A percentile compares a stretch with the other conserved stretches of the same genome.
Evolutionary conservation across 352 stramenopile genomes (phyloP).

Genomic region (Pythium folliculosum): DNA sequence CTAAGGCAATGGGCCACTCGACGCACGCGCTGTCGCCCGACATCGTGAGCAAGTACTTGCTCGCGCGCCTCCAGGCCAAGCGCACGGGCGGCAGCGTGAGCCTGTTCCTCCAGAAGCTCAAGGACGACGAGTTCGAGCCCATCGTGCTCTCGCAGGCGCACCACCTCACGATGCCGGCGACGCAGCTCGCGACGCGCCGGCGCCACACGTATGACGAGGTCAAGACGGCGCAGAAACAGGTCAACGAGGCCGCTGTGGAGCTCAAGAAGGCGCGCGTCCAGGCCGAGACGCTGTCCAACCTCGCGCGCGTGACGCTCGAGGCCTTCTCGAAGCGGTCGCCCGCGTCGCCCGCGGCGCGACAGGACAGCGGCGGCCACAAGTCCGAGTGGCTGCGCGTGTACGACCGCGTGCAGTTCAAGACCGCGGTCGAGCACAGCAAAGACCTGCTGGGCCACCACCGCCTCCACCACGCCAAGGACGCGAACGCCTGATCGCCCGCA

Average conservation of each 20-base stretch:
- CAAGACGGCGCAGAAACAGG: slow-evolving; percentile 71
- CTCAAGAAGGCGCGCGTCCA: slow-evolving; percentile 75
- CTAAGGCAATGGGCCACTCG: slow-evolving; percentile 4
- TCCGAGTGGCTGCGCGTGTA: slow-evolving; percentile 67
- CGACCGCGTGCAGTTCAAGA: slow-evolving; percentile 66
- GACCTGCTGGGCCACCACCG: slow-evolving; percentile 33
- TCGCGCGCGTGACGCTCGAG: slow-evolving; percentile 71
- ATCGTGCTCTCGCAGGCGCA: slow-evolving; percentile 35
- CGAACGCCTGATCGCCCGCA: not conserved
- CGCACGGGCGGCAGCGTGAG: slow-evolving; percentile 43
- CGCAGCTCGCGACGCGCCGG: slow-evolving; percentile 58
- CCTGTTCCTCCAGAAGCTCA: slow-evolving; percentile 71
- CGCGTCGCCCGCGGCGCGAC: not conserved
- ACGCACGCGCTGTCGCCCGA: slow-evolving; percentile 33
- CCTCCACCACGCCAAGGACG: not conserved
- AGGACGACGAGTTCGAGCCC: slow-evolving; percentile 65
- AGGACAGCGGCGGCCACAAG: slow-evolving; percentile 16
- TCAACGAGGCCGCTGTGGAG: slow-evolving; percentile 61
- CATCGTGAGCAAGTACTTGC: slow-evolving; percentile 65
- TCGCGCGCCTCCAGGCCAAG: slow-evolving; percentile 67
- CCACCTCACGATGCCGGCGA: slow-evolving; percentile 31
- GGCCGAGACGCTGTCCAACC: slow-evolving; percentile 72
- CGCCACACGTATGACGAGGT: slow-evolving; percentile 84
- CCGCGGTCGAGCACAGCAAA: slow-evolving; percentile 68
- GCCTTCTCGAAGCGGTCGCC: slow-evolving; percentile 43